Conservation (phyloP, 305 asterid genomes). For the Solanum hybrid region DNA sequence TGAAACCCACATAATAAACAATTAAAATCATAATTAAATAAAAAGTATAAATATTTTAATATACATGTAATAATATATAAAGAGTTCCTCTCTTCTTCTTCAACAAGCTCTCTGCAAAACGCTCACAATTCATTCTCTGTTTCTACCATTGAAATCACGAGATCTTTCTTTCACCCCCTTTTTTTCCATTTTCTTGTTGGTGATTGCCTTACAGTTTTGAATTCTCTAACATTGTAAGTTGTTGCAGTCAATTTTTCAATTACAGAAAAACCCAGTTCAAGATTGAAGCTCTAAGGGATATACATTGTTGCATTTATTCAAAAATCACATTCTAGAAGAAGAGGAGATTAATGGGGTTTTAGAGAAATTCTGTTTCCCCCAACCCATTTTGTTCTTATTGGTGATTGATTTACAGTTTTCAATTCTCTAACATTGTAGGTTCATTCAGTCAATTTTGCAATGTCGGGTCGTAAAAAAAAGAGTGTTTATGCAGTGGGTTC, state of each 20-base stretch:
- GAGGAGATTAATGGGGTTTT: background rate
- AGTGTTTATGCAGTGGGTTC: constrained; percentile 8
- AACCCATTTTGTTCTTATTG: background rate
- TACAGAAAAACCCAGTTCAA: background rate
- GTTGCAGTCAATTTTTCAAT: background rate
- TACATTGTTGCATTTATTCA: background rate
- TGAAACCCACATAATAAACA: background rate
- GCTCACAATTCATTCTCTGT: constrained; percentile 26
- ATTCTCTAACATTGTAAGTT: background rate
- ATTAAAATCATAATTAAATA: background rate
- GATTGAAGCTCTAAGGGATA: background rate
- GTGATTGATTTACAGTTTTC: too few species aligned
- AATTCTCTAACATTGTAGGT: background rate
- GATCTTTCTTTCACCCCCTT: background rate
- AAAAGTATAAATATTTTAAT: too few species aligned
- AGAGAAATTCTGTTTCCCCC: background rate
- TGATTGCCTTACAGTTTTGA: too few species aligned
- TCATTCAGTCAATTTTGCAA: background rate
- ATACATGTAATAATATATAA: background rate
- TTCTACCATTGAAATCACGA: constrained; percentile 7
- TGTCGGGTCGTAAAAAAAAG: background rate
- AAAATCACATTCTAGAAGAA: background rate
- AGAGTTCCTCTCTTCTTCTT: background rate
- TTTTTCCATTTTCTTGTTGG: background rate
- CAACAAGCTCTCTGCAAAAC: background rate